These are phyloP conservation scores for Purpureocillium lavendulum DNA, from an alignment of 2,329 filamentous ascomycete genomes.

Conservation along the genomic window DNA sequence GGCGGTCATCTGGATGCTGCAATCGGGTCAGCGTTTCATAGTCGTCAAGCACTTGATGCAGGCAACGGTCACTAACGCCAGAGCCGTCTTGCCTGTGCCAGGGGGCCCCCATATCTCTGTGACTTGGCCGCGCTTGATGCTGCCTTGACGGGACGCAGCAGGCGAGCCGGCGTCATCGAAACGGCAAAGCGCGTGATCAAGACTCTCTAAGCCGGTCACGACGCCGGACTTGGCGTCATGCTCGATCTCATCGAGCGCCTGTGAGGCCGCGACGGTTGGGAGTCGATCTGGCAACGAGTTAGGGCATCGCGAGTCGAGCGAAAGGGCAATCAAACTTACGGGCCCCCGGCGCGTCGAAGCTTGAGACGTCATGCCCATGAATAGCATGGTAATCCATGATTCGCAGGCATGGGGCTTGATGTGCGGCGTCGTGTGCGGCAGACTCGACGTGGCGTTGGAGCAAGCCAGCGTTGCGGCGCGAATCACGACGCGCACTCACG, in stretches of 20 bases:
- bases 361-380: slow-evolving; percentile 52
- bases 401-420: slow-evolving; percentile 11
- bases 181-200: slow-evolving; percentile 39
- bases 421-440: neutral
- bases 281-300: slow-evolving; percentile 52
- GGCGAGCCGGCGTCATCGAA: slow-evolving; percentile 6
- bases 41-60: no score
- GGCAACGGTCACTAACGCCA: slow-evolving; percentile 54
- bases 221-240: slow-evolving; percentile 41
- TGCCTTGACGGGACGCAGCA: slow-evolving; percentile 28
- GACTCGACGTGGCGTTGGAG: neutral
- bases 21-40: neutral
- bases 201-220: slow-evolving; percentile 43
- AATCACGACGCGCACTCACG: slow-evolving; percentile 8
- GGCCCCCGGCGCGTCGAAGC: slow-evolving; percentile 46
- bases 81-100: slow-evolving; percentile 74
- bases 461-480: neutral
- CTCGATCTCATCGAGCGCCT: slow-evolving; percentile 56
- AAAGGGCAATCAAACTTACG: slow-evolving; percentile 31
- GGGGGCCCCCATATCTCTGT: slow-evolving; percentile 85
- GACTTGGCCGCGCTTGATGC: slow-evolving; percentile 67
- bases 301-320: neutral
- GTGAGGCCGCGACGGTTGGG: slow-evolving; percentile 67
- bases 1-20: slow-evolving; percentile 61
- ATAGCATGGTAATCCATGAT: slow-evolving; percentile 51